Percentiles rank a stretch among this genome's conserved stretches.
phyloP scores from a whole-genome alignment of 345 rosid genomes.

The Conringia planisiliqua region DNA sequence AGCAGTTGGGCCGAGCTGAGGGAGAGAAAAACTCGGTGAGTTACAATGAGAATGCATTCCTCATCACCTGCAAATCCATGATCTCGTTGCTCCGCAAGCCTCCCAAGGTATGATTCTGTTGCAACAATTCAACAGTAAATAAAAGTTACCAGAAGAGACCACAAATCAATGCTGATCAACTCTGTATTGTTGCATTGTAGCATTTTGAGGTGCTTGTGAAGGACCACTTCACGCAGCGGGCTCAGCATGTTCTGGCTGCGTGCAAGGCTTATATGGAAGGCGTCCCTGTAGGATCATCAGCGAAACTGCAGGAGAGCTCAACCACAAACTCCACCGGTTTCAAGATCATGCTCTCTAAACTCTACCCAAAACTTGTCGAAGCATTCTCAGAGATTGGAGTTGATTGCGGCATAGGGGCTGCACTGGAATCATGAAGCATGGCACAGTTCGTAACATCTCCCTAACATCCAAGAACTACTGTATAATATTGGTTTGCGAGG shows the following conservation, averaged over 20 bases:
- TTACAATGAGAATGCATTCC: constrained; percentile 84
- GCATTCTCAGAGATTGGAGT: constrained; percentile 69
- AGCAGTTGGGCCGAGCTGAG: constrained; percentile 73
- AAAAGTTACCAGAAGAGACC: background rate
- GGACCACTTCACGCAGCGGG: constrained; percentile 58
- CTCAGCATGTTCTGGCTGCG: constrained; percentile 45
- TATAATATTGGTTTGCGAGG: constrained; percentile 24
- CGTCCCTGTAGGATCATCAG: constrained; percentile 52
- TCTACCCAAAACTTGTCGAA: constrained; percentile 67
- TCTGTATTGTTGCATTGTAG: constrained; percentile 44
- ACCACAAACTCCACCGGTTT: constrained; percentile 72
- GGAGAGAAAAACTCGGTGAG: constrained; percentile 91
- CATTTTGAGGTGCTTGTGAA: constrained; percentile 73
- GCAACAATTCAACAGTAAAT: background rate
- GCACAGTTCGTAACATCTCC: constrained; percentile 12
- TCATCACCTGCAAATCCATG: constrained; percentile 85
- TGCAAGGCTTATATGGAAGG: constrained; percentile 83
- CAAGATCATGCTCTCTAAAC: constrained; percentile 91
- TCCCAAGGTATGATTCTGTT: constrained; percentile 57
- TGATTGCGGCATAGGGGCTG: constrained; percentile 50
- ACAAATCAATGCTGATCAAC: constrained; percentile 13
- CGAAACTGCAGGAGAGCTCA: constrained; percentile 32
- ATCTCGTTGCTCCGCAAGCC: constrained; percentile 62
- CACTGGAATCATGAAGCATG: constrained; percentile 19
- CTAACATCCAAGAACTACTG: constrained; percentile 24